Evolutionary conservation across 306 rosid genomes (phyloP).

Genomic region (Boehmeria nivea): DNA sequence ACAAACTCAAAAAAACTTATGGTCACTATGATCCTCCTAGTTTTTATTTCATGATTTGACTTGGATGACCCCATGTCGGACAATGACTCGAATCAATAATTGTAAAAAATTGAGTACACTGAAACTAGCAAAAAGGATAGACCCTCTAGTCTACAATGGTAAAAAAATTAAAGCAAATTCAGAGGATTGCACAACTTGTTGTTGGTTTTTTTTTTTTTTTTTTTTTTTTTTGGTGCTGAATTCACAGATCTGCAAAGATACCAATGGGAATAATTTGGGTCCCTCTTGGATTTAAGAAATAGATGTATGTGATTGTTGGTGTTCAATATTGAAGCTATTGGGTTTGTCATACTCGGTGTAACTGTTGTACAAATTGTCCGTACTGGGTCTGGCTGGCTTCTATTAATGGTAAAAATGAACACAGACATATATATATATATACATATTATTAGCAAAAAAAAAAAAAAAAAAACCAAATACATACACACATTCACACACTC

Average conservation of each 20-base stretch:
- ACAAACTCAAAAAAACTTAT: constrained; percentile 28
- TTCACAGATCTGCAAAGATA: too few species aligned
- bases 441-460: too few species aligned
- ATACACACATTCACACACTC: neutral
- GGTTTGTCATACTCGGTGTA: constrained; percentile 28
- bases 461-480: too few species aligned
- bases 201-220: constrained; percentile 4
- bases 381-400: constrained; percentile 8
- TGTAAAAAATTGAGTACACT: constrained; percentile 12
- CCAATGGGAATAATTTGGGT: constrained; percentile 16
- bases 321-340: constrained; percentile 23
- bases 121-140: constrained; percentile 10
- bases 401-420: constrained; percentile 33
- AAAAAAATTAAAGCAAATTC: neutral
- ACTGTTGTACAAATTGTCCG: constrained; percentile 26
- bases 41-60: constrained; percentile 22
- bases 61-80: constrained; percentile 41
- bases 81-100: constrained; percentile 42
- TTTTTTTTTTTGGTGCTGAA: too few species aligned
- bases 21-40: constrained; percentile 32
- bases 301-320: constrained; percentile 24
- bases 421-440: too few species aligned
- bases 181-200: constrained; percentile 17
- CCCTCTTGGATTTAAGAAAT: constrained; percentile 26
- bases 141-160: constrained; percentile 4